phyloP scores from a whole-genome alignment of 2,329 filamentous ascomycete genomes.

The Fusarium euwallaceae region DNA sequence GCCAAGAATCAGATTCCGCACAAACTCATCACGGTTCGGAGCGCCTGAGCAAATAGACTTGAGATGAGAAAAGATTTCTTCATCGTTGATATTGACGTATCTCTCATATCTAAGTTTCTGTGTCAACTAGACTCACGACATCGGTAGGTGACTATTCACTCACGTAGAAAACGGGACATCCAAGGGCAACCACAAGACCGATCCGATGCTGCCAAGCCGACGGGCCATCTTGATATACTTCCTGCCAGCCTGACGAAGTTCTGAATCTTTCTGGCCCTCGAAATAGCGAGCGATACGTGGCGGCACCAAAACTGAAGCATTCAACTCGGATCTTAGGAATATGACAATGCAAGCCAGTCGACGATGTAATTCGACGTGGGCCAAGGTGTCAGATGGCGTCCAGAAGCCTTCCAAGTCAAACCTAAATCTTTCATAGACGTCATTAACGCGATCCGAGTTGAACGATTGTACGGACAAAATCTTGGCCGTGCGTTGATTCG shows the following conservation, averaged over 20 bases:
- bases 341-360: conserved; percentile 43
- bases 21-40: conserved; percentile 27
- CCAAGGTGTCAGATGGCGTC: conserved; percentile 9
- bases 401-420: conserved; percentile 39
- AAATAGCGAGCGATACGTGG: conserved; percentile 29
- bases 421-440: neutral
- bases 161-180: conserved; percentile 46
- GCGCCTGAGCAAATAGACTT: conserved; percentile 18
- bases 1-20: conserved; percentile 28
- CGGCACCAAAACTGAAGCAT: conserved; percentile 17
- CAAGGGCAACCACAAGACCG: conserved; percentile 44
- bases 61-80: conserved; percentile 41
- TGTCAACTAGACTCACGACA: neutral
- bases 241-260: conserved; percentile 42
- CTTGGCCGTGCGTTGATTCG: neutral
- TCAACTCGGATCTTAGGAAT: conserved; percentile 41
- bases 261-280: conserved; percentile 34
- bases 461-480: neutral
- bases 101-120: conserved; percentile 39
- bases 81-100: conserved; percentile 46
- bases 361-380: conserved; percentile 39
- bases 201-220: conserved; percentile 39
- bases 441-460: neutral
- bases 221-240: conserved; percentile 48
- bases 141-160: neutral